Evolutionary conservation across 2,329 filamentous ascomycete species (phyloP).

Genomic region (Aspergillus floridensis): DNA sequence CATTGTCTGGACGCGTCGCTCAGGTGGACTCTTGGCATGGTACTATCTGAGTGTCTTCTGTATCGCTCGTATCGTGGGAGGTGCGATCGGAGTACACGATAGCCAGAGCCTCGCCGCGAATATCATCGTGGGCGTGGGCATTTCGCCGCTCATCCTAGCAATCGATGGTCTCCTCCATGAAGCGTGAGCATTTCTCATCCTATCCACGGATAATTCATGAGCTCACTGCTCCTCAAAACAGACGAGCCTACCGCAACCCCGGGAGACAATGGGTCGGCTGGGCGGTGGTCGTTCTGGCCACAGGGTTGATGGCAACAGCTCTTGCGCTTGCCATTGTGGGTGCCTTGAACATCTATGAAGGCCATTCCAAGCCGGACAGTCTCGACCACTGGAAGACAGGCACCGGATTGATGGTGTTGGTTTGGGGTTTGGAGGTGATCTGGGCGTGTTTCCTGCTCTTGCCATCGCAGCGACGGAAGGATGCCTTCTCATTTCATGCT

Average conservation of each 20-base stretch:
- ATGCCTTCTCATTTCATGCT: background rate
- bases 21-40: conserved; percentile 40
- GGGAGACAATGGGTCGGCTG: conserved; percentile 1
- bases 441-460: conserved; percentile 7
- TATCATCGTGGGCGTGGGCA: conserved; percentile 39
- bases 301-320: conserved; percentile 1
- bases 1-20: conserved; percentile 35
- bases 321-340: conserved; percentile 7
- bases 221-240: background rate
- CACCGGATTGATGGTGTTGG: conserved; percentile 6
- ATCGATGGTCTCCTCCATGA: conserved; percentile 37
- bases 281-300: background rate
- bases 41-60: conserved; percentile 41
- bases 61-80: conserved; percentile 36
- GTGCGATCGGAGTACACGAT: conserved; percentile 13
- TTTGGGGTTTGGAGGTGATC: conserved; percentile 6
- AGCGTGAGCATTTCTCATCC: conserved; percentile 24
- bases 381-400: conserved; percentile 7
- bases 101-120: conserved; percentile 25
- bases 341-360: conserved; percentile 10
- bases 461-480: background rate
- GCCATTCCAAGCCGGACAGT: background rate
- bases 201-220: background rate
- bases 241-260: conserved; percentile 21
- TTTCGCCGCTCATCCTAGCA: conserved; percentile 38